These are phyloP conservation scores for Pseudoperonospora humuli DNA, from an alignment of 352 stramenopile species.

Conservation along the genomic window DNA sequence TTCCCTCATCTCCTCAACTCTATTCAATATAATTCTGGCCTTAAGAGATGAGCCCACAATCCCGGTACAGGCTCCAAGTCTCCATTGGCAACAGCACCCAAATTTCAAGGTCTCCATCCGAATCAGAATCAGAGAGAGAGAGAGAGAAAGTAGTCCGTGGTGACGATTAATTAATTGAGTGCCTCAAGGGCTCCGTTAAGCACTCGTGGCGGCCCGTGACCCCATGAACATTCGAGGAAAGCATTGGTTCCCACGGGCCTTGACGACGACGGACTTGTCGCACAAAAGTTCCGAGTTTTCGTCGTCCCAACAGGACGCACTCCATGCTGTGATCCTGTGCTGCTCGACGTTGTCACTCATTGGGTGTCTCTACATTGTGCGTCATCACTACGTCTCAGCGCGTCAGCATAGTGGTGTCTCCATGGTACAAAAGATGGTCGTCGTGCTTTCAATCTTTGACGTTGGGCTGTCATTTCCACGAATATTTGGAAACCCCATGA, in stretches of 20 bases:
- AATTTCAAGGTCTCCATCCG: too few species aligned
- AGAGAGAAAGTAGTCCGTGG: too few species aligned
- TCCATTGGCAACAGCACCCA: too few species aligned
- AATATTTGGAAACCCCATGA: conserved; percentile 32
- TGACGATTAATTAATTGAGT: background rate
- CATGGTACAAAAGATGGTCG: conserved; percentile 66
- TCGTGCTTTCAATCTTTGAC: conserved; percentile 60
- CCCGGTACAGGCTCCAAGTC: too few species aligned
- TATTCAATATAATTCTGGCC: too few species aligned
- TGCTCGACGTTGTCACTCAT: conserved; percentile 37
- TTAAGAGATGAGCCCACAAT: too few species aligned
- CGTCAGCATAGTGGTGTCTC: conserved; percentile 27
- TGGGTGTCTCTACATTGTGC: conserved; percentile 41
- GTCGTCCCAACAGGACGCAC: conserved; percentile 12
- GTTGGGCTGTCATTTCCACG: conserved; percentile 43
- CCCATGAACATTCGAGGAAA: conserved; percentile 9
- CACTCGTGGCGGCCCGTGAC: background rate
- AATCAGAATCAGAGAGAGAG: too few species aligned
- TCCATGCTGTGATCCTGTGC: conserved; percentile 31
- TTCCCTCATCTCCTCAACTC: too few species aligned
- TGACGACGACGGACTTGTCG: background rate
- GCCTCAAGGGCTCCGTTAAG: conserved; percentile 16
- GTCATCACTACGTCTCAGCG: conserved; percentile 32
- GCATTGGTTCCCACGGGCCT: background rate
- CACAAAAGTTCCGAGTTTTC: conserved; percentile 13